These are phyloP conservation scores for Quercus cerris DNA, from an alignment of 306 rosid genomes.

Conservation along the genomic window DNA sequence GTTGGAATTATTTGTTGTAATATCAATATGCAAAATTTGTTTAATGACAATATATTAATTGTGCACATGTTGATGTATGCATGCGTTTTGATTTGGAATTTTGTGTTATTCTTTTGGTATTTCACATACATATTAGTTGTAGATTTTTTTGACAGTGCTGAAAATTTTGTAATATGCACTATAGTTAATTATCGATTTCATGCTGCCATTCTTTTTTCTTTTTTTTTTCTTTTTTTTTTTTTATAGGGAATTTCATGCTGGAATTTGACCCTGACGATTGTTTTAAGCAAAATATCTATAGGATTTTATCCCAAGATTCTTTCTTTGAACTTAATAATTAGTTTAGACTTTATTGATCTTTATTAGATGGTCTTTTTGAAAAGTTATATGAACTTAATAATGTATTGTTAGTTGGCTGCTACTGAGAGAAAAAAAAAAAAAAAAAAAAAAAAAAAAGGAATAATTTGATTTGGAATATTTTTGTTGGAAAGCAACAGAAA, in stretches of 20 bases:
- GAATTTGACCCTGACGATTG: background rate
- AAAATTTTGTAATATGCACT: too few relatives aligned
- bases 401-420: too few relatives aligned
- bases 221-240: too few relatives aligned
- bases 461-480: background rate
- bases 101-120: background rate
- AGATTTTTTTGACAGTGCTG: too few relatives aligned
- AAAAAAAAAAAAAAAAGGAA: background rate
- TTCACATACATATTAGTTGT: background rate
- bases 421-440: accelerated
- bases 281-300: background rate
- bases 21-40: background rate
- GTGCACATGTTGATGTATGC: background rate
- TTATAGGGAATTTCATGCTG: background rate
- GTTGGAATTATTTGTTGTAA: background rate
- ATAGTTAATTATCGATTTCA: too few relatives aligned
- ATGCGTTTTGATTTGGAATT: background rate
- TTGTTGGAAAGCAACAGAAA: background rate
- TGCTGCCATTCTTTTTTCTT: too few relatives aligned
- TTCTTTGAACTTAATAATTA: background rate
- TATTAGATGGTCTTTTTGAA: background rate
- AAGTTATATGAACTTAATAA: background rate
- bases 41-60: background rate
- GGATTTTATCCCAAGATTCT: background rate
- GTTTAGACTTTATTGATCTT: background rate